These are phyloP conservation scores for Mycena galopus DNA, from an alignment of 768 basidiomycete species.

Conservation along the genomic window DNA sequence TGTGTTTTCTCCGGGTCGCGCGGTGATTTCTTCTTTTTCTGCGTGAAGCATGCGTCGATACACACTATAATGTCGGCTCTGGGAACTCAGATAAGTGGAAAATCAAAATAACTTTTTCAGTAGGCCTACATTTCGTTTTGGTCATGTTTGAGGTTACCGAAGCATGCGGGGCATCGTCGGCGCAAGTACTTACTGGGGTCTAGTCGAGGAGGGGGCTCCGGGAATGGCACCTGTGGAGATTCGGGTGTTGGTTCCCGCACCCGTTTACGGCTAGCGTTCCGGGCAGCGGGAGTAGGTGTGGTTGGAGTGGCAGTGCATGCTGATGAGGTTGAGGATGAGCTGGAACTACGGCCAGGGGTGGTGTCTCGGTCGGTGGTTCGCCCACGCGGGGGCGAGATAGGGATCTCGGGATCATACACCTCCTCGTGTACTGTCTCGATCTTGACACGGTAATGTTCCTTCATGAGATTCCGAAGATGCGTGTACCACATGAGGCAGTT, in stretches of 20 bases:
- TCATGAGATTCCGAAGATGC: not conserved
- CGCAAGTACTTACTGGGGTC: slow-evolving; percentile 14
- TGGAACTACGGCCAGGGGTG: not conserved
- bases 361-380: not conserved
- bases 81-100: not conserved
- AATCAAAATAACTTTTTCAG: not conserved
- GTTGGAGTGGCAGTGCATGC: not conserved
- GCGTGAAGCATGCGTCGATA: slow-evolving; percentile 22
- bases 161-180: slow-evolving; percentile 12
- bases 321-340: not conserved
- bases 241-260: not conserved
- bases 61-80: slow-evolving; percentile 1
- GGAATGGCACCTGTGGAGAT: slow-evolving; percentile 3
- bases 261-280: not conserved
- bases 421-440: not conserved
- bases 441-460: not conserved
- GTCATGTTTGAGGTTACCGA: slow-evolving; percentile 3
- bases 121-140: not conserved
- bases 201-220: not conserved
- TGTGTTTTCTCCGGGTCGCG: slow-evolving; percentile 11
- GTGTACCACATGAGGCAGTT: slow-evolving; percentile 18
- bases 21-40: slow-evolving; percentile 9
- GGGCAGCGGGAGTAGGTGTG: not conserved
- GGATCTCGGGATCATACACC: not conserved
- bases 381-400: not conserved